Base-by-base conservation (phyloP, 2,329 filamentous ascomycete genomes). In the Aspergillus ruber region DNA sequence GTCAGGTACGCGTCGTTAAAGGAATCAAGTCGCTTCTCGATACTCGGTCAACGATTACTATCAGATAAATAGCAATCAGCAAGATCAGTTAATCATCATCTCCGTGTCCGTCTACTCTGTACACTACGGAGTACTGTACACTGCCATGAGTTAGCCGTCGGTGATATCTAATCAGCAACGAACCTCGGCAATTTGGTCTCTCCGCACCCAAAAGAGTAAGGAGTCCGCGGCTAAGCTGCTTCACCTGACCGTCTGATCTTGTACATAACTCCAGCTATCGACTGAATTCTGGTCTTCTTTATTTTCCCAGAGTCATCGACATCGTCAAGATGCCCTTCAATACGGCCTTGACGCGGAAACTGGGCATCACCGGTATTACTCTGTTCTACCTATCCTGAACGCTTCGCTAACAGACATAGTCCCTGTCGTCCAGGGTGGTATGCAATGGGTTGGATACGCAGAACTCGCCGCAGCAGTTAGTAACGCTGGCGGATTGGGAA, bases 261-360 rank as follows among this genome's bases (percentile, higher is more conserved):
- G 17, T 39, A 18, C 36, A 20, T 20, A 17, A 12, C 4, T 39
- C 17, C 17, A 13, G 18, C 10, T 18, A 39, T 39, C 15, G 10
- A 3, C 38, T n/a, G 23, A 32, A 18, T 13, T 44, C 47, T 40
- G 20, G 48, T 38, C 40, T 42, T 32, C 51, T 27, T 20, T 21
- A 36, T 10, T 29, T 29, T 4, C 12, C 25, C 25, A 48, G 20
- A 44, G 20, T 42, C 35, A 50, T 42, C 43, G 13, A 51, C n/a
- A n/a, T 13, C 36, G 39, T 42, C 50, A 66, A 48, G 32, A 84
- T 84, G 81, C 78, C 78, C 54, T 84, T 84, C 74, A 80, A 81
- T 57, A 84, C 81, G 43, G 78, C 76, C 52, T 74, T 84, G 43
- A 84, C 81, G 40, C 73, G 79, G 56, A 76, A 76, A 55, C 72